These are phyloP conservation scores for Camellia lanceoleosa DNA, from an alignment of 148 eudicot species.

Conservation along the genomic window DNA sequence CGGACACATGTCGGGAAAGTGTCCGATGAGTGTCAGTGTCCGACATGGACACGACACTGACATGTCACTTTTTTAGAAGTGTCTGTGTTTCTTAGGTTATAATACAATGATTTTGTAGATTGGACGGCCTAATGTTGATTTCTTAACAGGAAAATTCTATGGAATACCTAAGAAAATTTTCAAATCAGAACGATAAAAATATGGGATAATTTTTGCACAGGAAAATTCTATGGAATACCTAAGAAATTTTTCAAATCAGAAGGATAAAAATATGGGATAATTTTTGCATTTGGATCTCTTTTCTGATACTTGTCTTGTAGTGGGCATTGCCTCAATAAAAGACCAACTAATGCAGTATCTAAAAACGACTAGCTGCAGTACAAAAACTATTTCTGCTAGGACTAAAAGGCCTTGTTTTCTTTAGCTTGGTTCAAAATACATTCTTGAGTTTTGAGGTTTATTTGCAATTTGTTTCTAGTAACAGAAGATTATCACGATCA, in stretches of 20 bases:
- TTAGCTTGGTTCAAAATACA: neutral
- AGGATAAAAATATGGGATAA: too few relatives aligned
- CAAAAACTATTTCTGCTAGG: neutral
- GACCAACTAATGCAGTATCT: neutral
- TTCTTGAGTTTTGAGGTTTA: neutral
- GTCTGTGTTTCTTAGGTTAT: too few relatives aligned
- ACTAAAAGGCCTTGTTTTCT: neutral
- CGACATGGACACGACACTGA: too few relatives aligned
- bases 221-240: neutral
- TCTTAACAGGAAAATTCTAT: neutral
- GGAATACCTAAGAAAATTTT: neutral
- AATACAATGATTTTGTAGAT: neutral
- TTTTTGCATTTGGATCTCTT: too few relatives aligned
- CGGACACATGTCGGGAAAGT: too few relatives aligned
- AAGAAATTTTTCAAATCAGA: neutral
- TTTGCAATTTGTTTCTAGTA: neutral
- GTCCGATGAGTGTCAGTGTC: too few relatives aligned
- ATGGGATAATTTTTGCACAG: too few relatives aligned
- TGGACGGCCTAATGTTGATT: neutral
- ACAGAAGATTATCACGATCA: neutral
- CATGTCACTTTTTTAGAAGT: too few relatives aligned
- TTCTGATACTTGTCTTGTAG: too few relatives aligned
- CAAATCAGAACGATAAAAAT: neutral
- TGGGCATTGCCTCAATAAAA: neutral
- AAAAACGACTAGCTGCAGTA: neutral